Evolutionary conservation across 2,329 filamentous ascomycete species (phyloP).

Genomic region (Colletotrichum spaethianum): DNA sequence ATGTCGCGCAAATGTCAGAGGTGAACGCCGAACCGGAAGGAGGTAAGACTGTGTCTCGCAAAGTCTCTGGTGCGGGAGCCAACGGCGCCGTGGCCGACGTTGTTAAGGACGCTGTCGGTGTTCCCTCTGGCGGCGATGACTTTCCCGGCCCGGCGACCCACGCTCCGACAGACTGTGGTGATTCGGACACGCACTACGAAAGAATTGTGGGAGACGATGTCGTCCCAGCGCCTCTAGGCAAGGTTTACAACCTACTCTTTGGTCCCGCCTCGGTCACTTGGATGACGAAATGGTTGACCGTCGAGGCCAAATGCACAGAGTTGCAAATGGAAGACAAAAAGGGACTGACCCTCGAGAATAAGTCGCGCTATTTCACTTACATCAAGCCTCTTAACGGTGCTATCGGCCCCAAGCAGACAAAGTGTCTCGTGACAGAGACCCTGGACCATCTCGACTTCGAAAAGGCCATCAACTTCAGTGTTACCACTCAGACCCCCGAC

Average conservation of each 20-base stretch:
- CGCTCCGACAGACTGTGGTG: constrained; percentile 86
- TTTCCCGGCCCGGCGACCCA: constrained; percentile 91
- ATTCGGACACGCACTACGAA: constrained; percentile 85
- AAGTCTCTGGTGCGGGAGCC: constrained; percentile 74
- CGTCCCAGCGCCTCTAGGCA: constrained; percentile 89
- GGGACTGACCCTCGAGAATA: constrained; percentile 82
- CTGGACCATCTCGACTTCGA: constrained; percentile 91
- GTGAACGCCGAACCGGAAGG: constrained; percentile 63
- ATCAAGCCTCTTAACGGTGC: constrained; percentile 89
- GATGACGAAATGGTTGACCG: constrained; percentile 88
- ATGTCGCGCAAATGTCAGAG: constrained; percentile 56
- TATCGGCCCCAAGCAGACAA: constrained; percentile 94
- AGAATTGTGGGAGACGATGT: constrained; percentile 88
- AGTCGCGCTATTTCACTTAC: constrained; percentile 83
- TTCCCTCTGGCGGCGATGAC: constrained; percentile 66
- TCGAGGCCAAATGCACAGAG: constrained; percentile 92
- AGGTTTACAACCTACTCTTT: constrained; percentile 91
- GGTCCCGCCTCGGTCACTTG: constrained; percentile 84
- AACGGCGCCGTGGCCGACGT: constrained; percentile 65
- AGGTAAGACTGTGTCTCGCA: constrained; percentile 78
- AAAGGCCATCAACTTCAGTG: constrained; percentile 85
- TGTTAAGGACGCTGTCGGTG: constrained; percentile 61
- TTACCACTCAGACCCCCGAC: constrained; percentile 91
- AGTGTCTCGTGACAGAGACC: constrained; percentile 89
- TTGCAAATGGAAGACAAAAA: constrained; percentile 88